Evolutionary conservation across 805 yeast species (phyloP).

Genomic region (Metschnikowia lochheadii): DNA sequence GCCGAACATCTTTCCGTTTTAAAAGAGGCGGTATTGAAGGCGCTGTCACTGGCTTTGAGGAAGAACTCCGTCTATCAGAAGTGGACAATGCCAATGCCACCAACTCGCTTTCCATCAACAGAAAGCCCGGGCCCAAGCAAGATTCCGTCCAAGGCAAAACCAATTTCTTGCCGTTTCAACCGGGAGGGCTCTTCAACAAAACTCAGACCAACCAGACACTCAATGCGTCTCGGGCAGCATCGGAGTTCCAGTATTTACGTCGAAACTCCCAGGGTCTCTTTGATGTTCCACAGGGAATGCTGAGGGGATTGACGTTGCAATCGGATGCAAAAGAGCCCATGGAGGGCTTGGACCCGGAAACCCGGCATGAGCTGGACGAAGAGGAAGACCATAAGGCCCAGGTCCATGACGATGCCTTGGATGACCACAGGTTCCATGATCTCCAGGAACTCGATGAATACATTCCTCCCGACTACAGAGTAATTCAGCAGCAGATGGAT

Average conservation of each 20-base stretch:
- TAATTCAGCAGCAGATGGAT: slow-evolving; percentile 21
- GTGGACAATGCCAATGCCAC: slow-evolving; percentile 58
- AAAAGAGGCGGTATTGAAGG: slow-evolving; percentile 77
- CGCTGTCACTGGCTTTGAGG: slow-evolving; percentile 55
- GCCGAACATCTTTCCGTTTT: slow-evolving; percentile 63
- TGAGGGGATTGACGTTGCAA: slow-evolving; percentile 56
- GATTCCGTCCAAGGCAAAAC: slow-evolving; percentile 67
- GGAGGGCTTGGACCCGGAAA: slow-evolving; percentile 8
- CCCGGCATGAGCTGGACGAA: not conserved
- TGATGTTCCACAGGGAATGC: slow-evolving; percentile 78
- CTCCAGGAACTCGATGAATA: slow-evolving; percentile 45
- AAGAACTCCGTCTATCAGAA: slow-evolving; percentile 40
- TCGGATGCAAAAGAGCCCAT: slow-evolving; percentile 3
- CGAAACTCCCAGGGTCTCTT: slow-evolving; percentile 70
- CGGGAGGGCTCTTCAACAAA: slow-evolving; percentile 64
- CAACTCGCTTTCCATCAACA: slow-evolving; percentile 66
- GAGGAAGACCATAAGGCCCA: not conserved
- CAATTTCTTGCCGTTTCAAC: slow-evolving; percentile 80
- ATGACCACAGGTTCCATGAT: slow-evolving; percentile 6
- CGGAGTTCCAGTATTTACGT: slow-evolving; percentile 42
- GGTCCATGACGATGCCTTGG: not conserved
- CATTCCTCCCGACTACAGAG: slow-evolving; percentile 32
- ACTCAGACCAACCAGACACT: slow-evolving; percentile 15
- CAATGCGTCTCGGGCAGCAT: slow-evolving; percentile 10
- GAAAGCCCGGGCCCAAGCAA: slow-evolving; percentile 61